phyloP scores from a whole-genome alignment of 2,329 filamentous ascomycete species.

The Alternaria gaisen region DNA sequence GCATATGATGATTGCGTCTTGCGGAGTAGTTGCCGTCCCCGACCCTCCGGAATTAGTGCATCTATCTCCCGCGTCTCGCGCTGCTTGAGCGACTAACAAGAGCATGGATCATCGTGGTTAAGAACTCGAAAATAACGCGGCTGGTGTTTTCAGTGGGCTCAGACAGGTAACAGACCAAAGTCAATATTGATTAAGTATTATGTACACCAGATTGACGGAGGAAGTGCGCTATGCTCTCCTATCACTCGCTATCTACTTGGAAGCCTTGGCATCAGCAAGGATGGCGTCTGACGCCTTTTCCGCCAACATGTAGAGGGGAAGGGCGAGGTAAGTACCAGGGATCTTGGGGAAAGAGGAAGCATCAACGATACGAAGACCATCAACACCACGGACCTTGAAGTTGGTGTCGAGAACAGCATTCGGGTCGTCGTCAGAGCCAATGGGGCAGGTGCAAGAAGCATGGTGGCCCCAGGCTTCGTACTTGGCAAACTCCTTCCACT shows the following conservation, averaged over 20 bases:
- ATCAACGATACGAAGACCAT: slow-evolving; percentile 61
- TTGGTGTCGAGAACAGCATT: slow-evolving; percentile 64
- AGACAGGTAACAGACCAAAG: neutral
- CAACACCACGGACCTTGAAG: slow-evolving; percentile 62
- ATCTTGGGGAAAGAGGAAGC: slow-evolving; percentile 44
- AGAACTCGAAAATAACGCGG: neutral
- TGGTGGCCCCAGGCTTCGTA: slow-evolving; percentile 60
- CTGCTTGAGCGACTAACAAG: neutral
- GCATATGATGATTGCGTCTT: neutral
- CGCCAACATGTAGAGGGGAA: slow-evolving; percentile 64
- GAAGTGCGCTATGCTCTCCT: neutral
- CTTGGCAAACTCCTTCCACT: slow-evolving; percentile 50
- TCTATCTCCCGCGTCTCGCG: neutral
- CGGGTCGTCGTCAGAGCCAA: slow-evolving; percentile 60
- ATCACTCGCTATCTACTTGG: neutral
- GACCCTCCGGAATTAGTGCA: neutral
- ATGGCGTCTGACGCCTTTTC: slow-evolving; percentile 72
- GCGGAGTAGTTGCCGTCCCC: neutral
- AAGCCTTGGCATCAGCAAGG: slow-evolving; percentile 36
- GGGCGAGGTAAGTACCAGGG: slow-evolving; percentile 63
- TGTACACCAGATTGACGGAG: neutral
- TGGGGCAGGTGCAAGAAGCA: slow-evolving; percentile 65
- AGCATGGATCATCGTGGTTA: neutral
- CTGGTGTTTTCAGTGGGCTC: neutral
- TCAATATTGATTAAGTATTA: neutral